Base-by-base conservation (phyloP, 306 rosid genomes). In the Dryas octopetala region DNA sequence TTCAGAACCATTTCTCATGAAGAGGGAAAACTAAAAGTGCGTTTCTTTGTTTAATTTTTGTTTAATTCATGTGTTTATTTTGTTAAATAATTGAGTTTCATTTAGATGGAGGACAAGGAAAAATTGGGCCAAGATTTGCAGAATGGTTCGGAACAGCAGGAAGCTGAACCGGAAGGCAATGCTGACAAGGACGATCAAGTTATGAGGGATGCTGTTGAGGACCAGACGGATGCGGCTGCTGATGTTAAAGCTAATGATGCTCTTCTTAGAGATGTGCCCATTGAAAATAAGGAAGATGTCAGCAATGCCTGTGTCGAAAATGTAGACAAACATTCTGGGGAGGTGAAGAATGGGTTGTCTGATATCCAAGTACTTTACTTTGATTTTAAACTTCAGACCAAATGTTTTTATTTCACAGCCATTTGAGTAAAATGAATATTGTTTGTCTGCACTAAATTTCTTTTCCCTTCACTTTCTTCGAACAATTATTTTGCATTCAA, bases 71-170 rank as follows among this genome's bases (percentile, higher is more conserved):
- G 38, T 32, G 38, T 32, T 32, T 1, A 32, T 32, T 32, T 32
- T 32, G 38, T 32, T 32, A 32, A 1, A 32, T 32, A 32, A 32
- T 32, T 32, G 38, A 32, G 3, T 32, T 32, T 32, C 3, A 47
- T 53, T 63, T 57, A 67, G 14, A 90, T 86, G 91, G 88, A 71
- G 54, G 84, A 52, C 9, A 82, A 79, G 66, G 86, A 76, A 74
- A 78, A 17, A 43, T 41, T 47, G 40, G 60, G 43, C 23, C 79
- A 77, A 44, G 78, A 72, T 47, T 62, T 76, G 40, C 77, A 69
- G 53, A 82, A 74, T 16, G 67, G 70, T 73, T 78, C 81, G 12
- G 76, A 68, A 32, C 38, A 32, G 64, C 64, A 60, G 64, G 43
- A 9, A 61, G 45, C 66, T 32, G 38, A 61, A 32, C 4, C 9